Conservation (phyloP, 1,139 yeast species). For the Blastobotrys buckinghamii region DNA sequence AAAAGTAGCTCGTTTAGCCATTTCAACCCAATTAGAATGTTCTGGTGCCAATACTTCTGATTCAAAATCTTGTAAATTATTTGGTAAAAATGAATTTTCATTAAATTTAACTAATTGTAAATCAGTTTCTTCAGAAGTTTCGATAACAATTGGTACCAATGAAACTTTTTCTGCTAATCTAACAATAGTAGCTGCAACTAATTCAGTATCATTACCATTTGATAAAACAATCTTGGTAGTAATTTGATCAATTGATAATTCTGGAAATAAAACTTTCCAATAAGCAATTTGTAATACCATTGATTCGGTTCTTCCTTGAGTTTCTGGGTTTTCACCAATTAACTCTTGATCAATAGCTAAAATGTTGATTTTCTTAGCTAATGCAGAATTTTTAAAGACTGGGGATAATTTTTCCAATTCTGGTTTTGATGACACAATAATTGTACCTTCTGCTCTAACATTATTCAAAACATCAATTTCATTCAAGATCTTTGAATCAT, state of each 20-base stretch:
- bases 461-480: constrained; percentile 58
- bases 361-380: constrained; percentile 48
- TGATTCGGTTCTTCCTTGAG: constrained; percentile 69
- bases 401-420: constrained; percentile 42
- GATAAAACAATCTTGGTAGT: constrained; percentile 78
- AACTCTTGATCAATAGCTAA: constrained; percentile 30
- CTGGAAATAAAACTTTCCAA: constrained; percentile 68
- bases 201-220: constrained; percentile 75
- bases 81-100: constrained; percentile 33
- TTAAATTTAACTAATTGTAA: constrained; percentile 23
- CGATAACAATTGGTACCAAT: constrained; percentile 29
- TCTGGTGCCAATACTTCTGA: constrained; percentile 42
- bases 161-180: constrained; percentile 42
- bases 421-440: constrained; percentile 45
- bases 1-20: constrained; percentile 71
- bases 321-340: constrained; percentile 41
- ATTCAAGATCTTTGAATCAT: constrained; percentile 48
- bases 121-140: constrained; percentile 9
- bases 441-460: constrained; percentile 50
- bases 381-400: constrained; percentile 51
- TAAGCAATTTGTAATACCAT: constrained; percentile 75
- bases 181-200: constrained; percentile 76
- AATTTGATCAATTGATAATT: constrained; percentile 53
- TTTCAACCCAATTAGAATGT: constrained; percentile 42
- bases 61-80: constrained; percentile 46